Base-by-base conservation (phyloP, 2,329 filamentous ascomycete species). In the Penicillium sp. region DNA sequence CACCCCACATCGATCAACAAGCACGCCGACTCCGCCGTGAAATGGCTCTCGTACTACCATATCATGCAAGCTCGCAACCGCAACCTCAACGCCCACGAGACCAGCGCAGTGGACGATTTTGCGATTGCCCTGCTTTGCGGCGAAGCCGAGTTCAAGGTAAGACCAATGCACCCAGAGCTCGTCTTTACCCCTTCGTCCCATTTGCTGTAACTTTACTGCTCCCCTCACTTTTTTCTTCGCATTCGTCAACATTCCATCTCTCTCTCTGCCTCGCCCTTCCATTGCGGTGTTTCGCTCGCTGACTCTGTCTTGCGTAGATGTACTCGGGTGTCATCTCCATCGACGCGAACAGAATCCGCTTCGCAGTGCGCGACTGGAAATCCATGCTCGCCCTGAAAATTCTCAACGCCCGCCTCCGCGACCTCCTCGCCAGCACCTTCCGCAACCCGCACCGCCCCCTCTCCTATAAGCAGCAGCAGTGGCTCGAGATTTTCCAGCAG, bases 41-140 rank as follows among this genome's bases (percentile, higher is more conserved):
- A 82, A 58, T 97, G 87, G 81, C 71, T 98, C 30, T 93, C 87
- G 1, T 98, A 95, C 64, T 97, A 97, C 69, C 86, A 94, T 63
- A 95, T 97, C 50, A 94, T 97, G 87, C 90, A 96, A 64, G 85
- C 86, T 2, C 89, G 73, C 70, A 87, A 83, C 77, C 78, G 77
- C 72, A 74, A 62, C 56, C 87, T 91, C 52, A 94, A 95, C 50
- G 93, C 93, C 1, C 90, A 96, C 52, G 88, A 94, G 60, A 94
- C 87, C 2, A 87, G 84, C 8, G 80, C 83, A 1, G 82, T 84
- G 1, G 84, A 94, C 31, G 84, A 89, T 29, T 86, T 96, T 50
- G 82, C 89, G 8, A 79, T 96, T 52, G 81, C 86, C 11, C 71
- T 98, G 18, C 76, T 96, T 36, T 93, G 89, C 43, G 93, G 90